Evolutionary conservation across 1,284 basidiomycete species (phyloP), one percentile per base, ranked within the genome.

Genomic region (Neolentinus lepideus): DNA sequence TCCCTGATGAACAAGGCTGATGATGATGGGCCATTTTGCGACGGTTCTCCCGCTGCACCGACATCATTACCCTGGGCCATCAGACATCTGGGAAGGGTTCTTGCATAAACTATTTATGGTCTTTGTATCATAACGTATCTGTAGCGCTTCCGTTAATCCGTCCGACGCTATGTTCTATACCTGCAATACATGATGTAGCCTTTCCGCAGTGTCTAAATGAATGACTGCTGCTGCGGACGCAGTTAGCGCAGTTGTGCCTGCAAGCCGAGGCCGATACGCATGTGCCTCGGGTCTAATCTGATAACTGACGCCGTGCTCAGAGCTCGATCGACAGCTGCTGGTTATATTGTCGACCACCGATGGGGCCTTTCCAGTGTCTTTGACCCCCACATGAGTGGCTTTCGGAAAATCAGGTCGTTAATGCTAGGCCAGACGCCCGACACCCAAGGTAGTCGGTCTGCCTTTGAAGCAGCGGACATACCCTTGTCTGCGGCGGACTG

Each of bases 1-100:
- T 71, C 22, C 62, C 72, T 43, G 72, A 74, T 51, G 70, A 72
- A 26, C 67, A 60, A 59, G 66, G 68, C 31, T 62, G 53, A 59
- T 50, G 38, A 35, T 35, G 33, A n/a, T n/a, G n/a, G n/a, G n/a
- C n/a, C n/a, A n/a, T n/a, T n/a, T n/a, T n/a, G n/a, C n/a, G n/a
- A n/a, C n/a, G n/a, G 6, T 31, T 31, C 29, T 31, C 6, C 29
- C 29, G 38, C n/a, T n/a, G 12, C 16, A 43, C 38, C 6, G n/a
- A n/a, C n/a, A n/a, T n/a, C n/a, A n/a, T n/a, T n/a, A n/a, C n/a
- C n/a, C n/a, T n/a, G n/a, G n/a, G n/a, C n/a, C n/a, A n/a, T n/a
- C n/a, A n/a, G n/a, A n/a, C n/a, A n/a, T n/a, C n/a, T n/a, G n/a
- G n/a, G n/a, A n/a, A 43, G 38, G 12, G 6, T 43, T n/a, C 19